Evolutionary conservation across 2,329 filamentous ascomycete genomes (phyloP).

Genomic region (Shiraia bambusicola): DNA sequence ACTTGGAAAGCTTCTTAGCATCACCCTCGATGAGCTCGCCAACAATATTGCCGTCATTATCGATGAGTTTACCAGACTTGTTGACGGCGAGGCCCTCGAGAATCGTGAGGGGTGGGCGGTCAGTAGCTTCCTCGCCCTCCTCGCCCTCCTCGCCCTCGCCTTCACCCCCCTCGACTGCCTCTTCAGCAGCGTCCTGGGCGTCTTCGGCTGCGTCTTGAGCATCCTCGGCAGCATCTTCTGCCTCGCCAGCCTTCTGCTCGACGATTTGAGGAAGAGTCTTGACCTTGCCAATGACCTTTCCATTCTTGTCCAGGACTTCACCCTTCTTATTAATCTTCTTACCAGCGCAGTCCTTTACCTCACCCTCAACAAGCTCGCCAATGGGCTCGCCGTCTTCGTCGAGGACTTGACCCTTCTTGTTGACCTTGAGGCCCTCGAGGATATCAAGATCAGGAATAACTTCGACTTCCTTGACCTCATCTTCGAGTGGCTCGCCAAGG

Average conservation of each 20-base stretch:
- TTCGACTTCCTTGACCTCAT: constrained; percentile 39
- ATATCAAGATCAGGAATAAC: constrained; percentile 50
- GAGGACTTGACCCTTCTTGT: constrained; percentile 58
- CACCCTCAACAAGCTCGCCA: constrained; percentile 58
- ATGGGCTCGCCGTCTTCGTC: constrained; percentile 57
- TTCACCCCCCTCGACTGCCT: constrained; percentile 34
- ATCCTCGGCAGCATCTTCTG: constrained; percentile 32
- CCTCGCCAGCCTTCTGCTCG: constrained; percentile 38
- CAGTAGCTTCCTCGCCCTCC: constrained; percentile 36
- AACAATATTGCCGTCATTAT: constrained; percentile 49
- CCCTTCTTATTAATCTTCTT: constrained; percentile 67
- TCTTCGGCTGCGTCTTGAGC: constrained; percentile 30
- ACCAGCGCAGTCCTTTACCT: constrained; percentile 62
- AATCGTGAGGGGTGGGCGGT: constrained; percentile 51
- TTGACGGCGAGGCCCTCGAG: constrained; percentile 54
- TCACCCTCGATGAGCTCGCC: constrained; percentile 55
- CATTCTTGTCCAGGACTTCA: constrained; percentile 64
- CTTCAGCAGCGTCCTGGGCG: constrained; percentile 39
- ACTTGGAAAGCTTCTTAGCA: constrained; percentile 56
- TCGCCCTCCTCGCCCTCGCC: constrained; percentile 36
- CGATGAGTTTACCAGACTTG: constrained; percentile 54
- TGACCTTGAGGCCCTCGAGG: constrained; percentile 58
- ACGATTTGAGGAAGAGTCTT: constrained; percentile 52
- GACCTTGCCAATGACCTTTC: constrained; percentile 64
- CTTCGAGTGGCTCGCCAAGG: constrained; percentile 45